Conservation (phyloP, 345 rosid species). For the Camelina hispida region DNA sequence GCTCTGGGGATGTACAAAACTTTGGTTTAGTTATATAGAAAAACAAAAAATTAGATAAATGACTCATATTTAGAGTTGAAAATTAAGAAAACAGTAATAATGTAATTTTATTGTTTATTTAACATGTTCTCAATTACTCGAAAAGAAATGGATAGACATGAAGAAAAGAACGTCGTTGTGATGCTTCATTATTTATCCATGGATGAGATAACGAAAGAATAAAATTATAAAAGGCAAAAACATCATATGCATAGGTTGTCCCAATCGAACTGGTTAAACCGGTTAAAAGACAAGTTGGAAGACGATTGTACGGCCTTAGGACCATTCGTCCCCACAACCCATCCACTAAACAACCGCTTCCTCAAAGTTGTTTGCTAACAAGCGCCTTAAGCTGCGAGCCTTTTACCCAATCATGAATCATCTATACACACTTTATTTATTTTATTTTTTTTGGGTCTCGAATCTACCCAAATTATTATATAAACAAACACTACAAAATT, state of each 20-base stretch:
- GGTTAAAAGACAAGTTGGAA: constrained; percentile 19
- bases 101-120: no score
- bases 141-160: neutral
- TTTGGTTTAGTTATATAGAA: no score
- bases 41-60: no score
- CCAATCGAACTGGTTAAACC: constrained; percentile 13
- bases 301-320: constrained; percentile 30
- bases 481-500: neutral
- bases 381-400: constrained; percentile 28
- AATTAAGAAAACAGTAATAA: no score
- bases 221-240: neutral
- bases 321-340: constrained; percentile 17
- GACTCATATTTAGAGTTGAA: no score
- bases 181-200: neutral
- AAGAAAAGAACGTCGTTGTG: neutral
- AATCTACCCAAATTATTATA: neutral
- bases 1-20: no score
- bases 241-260: constrained; percentile 13
- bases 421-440: neutral
- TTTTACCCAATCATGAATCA: neutral
- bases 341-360: neutral
- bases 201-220: neutral
- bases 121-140: neutral
- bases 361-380: constrained; percentile 2
- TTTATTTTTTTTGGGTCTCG: neutral